Evolutionary conservation across 768 basidiomycete species (phyloP), one percentile per base, ranked within the genome.

Genomic region (Trametes punicea): DNA sequence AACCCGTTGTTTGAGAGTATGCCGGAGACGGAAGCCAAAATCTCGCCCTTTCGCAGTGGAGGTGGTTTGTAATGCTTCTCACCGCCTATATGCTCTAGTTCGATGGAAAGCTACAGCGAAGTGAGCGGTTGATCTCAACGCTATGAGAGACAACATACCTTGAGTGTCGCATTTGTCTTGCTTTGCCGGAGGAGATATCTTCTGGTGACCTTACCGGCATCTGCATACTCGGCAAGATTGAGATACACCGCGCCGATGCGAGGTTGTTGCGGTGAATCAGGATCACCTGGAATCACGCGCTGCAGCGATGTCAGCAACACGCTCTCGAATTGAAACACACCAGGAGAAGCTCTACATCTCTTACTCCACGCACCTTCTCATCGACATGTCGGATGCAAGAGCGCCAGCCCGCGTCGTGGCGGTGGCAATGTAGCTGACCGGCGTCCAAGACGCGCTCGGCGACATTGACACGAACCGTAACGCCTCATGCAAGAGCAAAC

Each of bases 81-180:
- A 3, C 85, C 85, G 13, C 78, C 78, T 15, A 82, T 69, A 53
- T 80, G 76, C 47, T 73, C 78, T 52, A 84, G 71, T 61, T 79
- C 76, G 31, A 88, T 76, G 4, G 85, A 81, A 8, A 90, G 73
- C 81, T 88, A 61, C 6, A 31, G 6, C 7, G 15, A 46, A 11
- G 47, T 29, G 38, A 46, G 38, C 30, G 38, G 42, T 33, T 42
- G 11, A 20, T 16, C 8, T 8, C 4, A n/a, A n/a, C 29, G 13
- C 29, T 23, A 40, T 29, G 41, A 48, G 34, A 44, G 23, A 10
- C 7, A 3, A 11, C 71, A 11, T 40, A 87, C 85, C 76, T 87
- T 87, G 45, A 92, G 74, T 6, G 84, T 87, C 1, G 90, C 88
- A 61, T 92, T 92, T 34, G 83, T 88, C 70, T 87, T 89, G 62